Conservation (phyloP, 2,329 filamentous ascomycete species). For the Exophiala calicioides region DNA sequence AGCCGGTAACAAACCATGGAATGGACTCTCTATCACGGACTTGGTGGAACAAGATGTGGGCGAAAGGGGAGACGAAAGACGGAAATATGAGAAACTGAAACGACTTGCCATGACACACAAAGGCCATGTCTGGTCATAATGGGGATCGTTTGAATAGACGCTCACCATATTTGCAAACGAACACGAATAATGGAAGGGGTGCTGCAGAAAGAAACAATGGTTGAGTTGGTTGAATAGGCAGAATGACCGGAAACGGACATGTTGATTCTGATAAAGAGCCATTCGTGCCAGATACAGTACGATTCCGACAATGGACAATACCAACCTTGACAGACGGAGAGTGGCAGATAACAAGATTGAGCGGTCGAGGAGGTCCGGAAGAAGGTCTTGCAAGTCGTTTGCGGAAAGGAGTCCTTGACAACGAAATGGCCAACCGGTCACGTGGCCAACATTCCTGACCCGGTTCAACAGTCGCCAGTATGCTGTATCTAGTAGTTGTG, state of each 20-base stretch:
- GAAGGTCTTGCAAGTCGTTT: neutral
- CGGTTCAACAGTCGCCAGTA: no score
- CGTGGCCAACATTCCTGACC: no score
- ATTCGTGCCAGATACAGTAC: neutral
- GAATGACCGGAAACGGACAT: conserved; percentile 5
- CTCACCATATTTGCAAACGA: neutral
- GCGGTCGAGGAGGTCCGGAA: neutral
- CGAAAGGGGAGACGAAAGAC: no score
- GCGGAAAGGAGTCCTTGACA: neutral
- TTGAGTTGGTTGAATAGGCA: conserved; percentile 1
- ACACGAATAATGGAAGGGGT: neutral
- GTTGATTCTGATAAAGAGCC: neutral
- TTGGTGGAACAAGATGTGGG: neutral
- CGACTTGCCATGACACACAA: no score
- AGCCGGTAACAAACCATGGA: neutral
- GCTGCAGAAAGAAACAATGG: neutral
- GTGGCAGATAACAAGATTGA: no score
- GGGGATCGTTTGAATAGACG: no score
- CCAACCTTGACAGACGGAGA: neutral
- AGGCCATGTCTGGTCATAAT: no score
- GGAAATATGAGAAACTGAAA: no score
- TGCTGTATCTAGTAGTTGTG: no score
- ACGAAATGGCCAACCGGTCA: neutral
- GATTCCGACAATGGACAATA: neutral
- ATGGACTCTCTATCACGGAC: neutral